These are phyloP conservation scores for Helichrysum umbraculigerum DNA, from an alignment of 129 eudicot genomes.

Conservation along the genomic window DNA sequence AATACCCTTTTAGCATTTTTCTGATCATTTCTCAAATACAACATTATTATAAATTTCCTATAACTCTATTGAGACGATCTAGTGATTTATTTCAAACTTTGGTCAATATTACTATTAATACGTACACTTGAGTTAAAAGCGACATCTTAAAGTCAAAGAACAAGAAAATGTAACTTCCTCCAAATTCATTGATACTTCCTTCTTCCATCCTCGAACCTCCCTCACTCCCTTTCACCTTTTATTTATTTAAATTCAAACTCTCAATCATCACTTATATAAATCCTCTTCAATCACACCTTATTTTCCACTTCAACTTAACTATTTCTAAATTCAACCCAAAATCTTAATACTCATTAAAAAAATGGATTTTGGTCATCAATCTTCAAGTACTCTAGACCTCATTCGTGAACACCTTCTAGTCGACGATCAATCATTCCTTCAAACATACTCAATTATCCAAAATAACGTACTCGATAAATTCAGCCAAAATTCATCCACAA, in stretches of 20 bases:
- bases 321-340: background rate
- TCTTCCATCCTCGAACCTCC: slow-evolving; percentile 8
- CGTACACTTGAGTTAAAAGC: background rate
- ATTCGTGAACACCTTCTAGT: slow-evolving; percentile 32
- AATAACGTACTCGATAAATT: background rate
- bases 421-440: slow-evolving; percentile 22
- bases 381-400: slow-evolving; percentile 18
- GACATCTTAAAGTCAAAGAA: background rate
- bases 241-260: background rate
- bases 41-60: too few species aligned
- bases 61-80: too few species aligned
- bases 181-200: slow-evolving; percentile 1
- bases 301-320: slow-evolving; percentile 9
- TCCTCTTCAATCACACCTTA: background rate
- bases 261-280: slow-evolving; percentile 6
- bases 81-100: too few species aligned
- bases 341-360: background rate
- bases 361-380: background rate
- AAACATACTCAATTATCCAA: slow-evolving; percentile 18
- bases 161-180: background rate
- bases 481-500: background rate
- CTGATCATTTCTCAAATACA: too few species aligned
- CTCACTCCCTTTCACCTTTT: slow-evolving; percentile 4
- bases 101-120: too few species aligned
- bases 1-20: too few species aligned